These are phyloP conservation scores for Aspergillus sojae DNA, from an alignment of 2,329 filamentous ascomycete species.

Conservation along the genomic window DNA sequence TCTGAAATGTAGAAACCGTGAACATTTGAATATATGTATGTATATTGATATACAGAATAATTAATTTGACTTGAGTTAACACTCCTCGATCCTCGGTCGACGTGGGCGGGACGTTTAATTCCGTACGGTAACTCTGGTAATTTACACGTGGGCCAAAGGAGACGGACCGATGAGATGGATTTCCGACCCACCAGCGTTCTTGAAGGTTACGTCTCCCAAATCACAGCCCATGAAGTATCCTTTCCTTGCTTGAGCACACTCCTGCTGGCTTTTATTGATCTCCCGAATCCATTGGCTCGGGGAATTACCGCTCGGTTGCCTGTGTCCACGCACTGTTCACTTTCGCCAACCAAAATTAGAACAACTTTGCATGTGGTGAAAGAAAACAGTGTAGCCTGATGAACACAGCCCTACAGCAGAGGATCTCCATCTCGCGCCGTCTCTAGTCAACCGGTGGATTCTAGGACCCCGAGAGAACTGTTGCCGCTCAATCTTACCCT, in stretches of 20 bases:
- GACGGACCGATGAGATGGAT: conserved; percentile 7
- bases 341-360: conserved; percentile 14
- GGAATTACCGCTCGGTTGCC: not conserved
- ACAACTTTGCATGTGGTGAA: conserved; percentile 10
- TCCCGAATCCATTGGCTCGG: conserved; percentile 1
- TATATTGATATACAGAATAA: not conserved
- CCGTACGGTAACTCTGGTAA: not conserved
- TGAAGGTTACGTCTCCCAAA: conserved; percentile 16
- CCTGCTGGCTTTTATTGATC: not conserved
- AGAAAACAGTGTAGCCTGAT: conserved; percentile 34
- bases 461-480: not conserved
- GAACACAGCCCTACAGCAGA: conserved; percentile 23
- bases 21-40: not conserved
- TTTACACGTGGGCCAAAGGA: conserved; percentile 21
- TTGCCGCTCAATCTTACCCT: not conserved
- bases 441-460: conserved; percentile 4
- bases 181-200: conserved; percentile 14
- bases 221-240: not conserved
- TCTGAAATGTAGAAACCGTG: not conserved
- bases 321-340: not conserved
- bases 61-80: not conserved
- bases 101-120: not conserved
- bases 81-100: not conserved
- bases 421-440: conserved; percentile 11
- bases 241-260: not conserved